These are phyloP conservation scores for Schizophyllum amplum DNA, from an alignment of 1,284 basidiomycete species.

Conservation along the genomic window DNA sequence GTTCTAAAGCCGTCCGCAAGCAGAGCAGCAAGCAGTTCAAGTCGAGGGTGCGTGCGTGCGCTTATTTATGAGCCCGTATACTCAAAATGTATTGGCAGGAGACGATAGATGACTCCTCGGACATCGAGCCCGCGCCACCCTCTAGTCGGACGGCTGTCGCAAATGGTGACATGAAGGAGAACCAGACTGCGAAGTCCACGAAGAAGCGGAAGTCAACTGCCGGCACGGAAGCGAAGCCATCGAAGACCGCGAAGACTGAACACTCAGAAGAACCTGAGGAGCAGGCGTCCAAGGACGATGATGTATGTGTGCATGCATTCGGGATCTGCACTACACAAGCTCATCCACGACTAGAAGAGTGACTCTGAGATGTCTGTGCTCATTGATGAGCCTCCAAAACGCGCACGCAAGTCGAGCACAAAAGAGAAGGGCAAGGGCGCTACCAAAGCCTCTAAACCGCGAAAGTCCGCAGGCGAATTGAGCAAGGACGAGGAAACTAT, in stretches of 20 bases:
- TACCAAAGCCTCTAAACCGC: slow-evolving; percentile 13
- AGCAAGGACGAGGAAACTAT: slow-evolving; percentile 53
- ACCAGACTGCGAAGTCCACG: slow-evolving; percentile 7
- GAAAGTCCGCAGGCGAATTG: slow-evolving; percentile 19
- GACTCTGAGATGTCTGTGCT: slow-evolving; percentile 57
- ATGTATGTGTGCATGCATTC: neutral
- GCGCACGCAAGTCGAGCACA: slow-evolving; percentile 24
- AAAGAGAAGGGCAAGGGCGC: slow-evolving; percentile 16
- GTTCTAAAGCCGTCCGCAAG: neutral
- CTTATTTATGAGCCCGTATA: neutral
- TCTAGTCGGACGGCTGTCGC: no score
- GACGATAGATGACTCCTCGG: slow-evolving; percentile 12
- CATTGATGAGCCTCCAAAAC: slow-evolving; percentile 46
- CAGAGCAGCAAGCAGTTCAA: no score
- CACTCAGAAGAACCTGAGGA: neutral
- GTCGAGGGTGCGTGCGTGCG: neutral
- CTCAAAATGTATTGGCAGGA: slow-evolving; percentile 3
- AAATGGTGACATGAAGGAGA: neutral
- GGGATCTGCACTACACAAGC: neutral
- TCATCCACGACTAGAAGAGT: slow-evolving; percentile 27
- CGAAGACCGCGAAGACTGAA: slow-evolving; percentile 1
- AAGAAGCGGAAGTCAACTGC: slow-evolving; percentile 3
- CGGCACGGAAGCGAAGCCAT: slow-evolving; percentile 1
- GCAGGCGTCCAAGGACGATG: neutral
- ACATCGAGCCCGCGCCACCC: slow-evolving; percentile 10